Evolutionary conservation across 371 early-diverging fungal species (phyloP), one percentile per base, ranked within the genome.

Genomic region (Catenaria anguillulae): DNA sequence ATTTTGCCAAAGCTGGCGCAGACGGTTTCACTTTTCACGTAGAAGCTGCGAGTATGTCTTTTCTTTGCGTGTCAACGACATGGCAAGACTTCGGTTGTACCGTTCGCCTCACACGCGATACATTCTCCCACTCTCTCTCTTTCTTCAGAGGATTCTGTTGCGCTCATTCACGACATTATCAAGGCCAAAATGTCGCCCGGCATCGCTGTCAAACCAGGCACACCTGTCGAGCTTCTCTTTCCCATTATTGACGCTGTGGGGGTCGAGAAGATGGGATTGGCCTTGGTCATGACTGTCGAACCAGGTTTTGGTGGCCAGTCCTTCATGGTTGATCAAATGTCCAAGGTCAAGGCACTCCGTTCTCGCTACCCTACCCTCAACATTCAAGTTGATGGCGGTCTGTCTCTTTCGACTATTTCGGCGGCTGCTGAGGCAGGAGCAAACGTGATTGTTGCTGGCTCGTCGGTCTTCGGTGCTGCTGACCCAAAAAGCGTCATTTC

Each of bases 381-480:
- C 68, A 93, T 98, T 65, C 84, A 98, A 72, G 98, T 99, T 1
- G 99, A 99, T 74, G 99, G 99, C 36, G 99, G 99, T 1, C 71
- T 99, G 48, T 86, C 83, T 17, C 68, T 83, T 23, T 84, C 86
- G 43, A 99, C 87, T 52, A 90, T 99, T 68, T 86, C 86, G 36
- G 69, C 73, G 29, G 91, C 92, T 21, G 84, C 89, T 21, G 75
- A 85, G 63, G 94, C 92, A 40, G 98, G 97, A 31, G 99, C 98
- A 24, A 97, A 98, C 74, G 94, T 94, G 21, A 91, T 97, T 74
- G 98, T 99, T n/a, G 89, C 97, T 33, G 99, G 99, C 26, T 93
- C 96, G 21, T 85, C 88, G 24, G 84, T 98, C 36, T 99, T 97
- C 75, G 86, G 87, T 67, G 84, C 91, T 4, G 65, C 75, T 29